A percentile compares a stretch with the other conserved stretches of the same genome.
These are phyloP conservation scores for Ramichloridium luteum DNA, from an alignment of 2,329 filamentous ascomycete species.

Conservation along the genomic window DNA sequence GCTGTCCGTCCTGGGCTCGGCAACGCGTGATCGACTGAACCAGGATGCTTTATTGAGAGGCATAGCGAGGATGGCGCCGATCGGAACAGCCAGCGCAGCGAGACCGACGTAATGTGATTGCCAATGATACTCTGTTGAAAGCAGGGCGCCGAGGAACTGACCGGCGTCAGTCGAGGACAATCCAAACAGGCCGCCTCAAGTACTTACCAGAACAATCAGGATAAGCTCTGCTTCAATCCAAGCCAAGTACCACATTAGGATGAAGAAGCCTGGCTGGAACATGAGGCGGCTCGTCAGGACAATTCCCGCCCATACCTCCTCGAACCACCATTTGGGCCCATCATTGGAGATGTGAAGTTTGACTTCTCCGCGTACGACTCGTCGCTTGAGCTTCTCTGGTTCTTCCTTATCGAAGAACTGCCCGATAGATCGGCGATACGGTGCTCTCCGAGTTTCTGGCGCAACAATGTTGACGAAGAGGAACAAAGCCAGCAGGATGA, in stretches of 20 bases:
- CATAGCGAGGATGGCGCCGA: slow-evolving; percentile 57
- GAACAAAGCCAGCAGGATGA: slow-evolving; percentile 53
- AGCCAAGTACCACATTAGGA: slow-evolving; percentile 58
- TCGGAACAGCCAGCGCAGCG: slow-evolving; percentile 51
- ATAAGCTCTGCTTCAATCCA: slow-evolving; percentile 73
- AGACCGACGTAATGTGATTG: slow-evolving; percentile 54
- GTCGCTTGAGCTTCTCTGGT: slow-evolving; percentile 34
- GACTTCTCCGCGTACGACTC: slow-evolving; percentile 59
- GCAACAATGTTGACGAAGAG: slow-evolving; percentile 58
- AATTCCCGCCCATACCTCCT: slow-evolving; percentile 61
- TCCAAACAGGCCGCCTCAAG: neutral
- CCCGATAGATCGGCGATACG: slow-evolving; percentile 54
- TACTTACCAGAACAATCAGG: slow-evolving; percentile 53
- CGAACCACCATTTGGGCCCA: slow-evolving; percentile 63
- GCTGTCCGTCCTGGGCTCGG: slow-evolving; percentile 49
- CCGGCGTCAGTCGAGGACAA: slow-evolving; percentile 6
- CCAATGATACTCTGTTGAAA: slow-evolving; percentile 55
- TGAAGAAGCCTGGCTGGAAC: slow-evolving; percentile 58
- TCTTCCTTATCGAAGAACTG: slow-evolving; percentile 43
- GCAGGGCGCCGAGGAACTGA: slow-evolving; percentile 54
- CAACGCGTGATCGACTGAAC: slow-evolving; percentile 53
- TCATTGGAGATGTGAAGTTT: slow-evolving; percentile 63
- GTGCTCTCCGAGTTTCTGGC: slow-evolving; percentile 59
- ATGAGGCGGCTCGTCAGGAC: slow-evolving; percentile 58
- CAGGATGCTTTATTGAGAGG: slow-evolving; percentile 61